Conservation (phyloP, 768 basidiomycete species). For the Podaxis sp. region DNA sequence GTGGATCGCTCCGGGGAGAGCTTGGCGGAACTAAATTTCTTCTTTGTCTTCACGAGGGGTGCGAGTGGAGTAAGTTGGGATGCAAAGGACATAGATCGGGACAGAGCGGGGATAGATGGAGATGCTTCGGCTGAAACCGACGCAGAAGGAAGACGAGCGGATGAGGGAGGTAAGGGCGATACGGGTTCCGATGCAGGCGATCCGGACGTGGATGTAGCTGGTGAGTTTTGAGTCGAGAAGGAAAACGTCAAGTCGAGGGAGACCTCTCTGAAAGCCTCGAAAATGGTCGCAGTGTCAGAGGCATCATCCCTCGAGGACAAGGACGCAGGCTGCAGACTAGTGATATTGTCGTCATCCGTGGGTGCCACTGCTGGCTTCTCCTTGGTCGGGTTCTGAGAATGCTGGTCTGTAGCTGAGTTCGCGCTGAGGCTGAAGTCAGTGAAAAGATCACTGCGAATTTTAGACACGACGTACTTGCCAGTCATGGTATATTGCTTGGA, state of each 20-base stretch:
- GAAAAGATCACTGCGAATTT: neutral
- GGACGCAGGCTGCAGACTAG: slow-evolving; percentile 19
- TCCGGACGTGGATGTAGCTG: slow-evolving; percentile 29
- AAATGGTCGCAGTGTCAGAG: slow-evolving; percentile 21
- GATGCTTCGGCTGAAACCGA: slow-evolving; percentile 11
- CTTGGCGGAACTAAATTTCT: slow-evolving; percentile 16
- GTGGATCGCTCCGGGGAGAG: slow-evolving; percentile 22
- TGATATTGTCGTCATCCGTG: slow-evolving; percentile 21
- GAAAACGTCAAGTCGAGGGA: slow-evolving; percentile 39
- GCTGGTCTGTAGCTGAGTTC: slow-evolving; percentile 1
- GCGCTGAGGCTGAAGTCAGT: slow-evolving; percentile 4
- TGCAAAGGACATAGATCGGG: slow-evolving; percentile 32
- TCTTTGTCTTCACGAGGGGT: slow-evolving; percentile 17
- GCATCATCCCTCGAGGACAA: slow-evolving; percentile 12
- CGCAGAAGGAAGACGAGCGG: slow-evolving; percentile 23
- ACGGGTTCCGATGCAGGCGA: slow-evolving; percentile 22
- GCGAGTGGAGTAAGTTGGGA: slow-evolving; percentile 20
- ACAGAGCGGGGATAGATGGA: slow-evolving; percentile 24
- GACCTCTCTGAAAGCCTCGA: slow-evolving; percentile 42
- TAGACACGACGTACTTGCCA: neutral
- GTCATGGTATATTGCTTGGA: neutral
- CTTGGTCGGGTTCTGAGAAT: slow-evolving; percentile 19
- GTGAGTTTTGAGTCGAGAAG: slow-evolving; percentile 38
- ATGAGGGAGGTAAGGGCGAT: slow-evolving; percentile 26
- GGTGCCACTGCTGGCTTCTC: slow-evolving; percentile 11